Conservation (phyloP, 306 rosid genomes). For the Gynostemma pentaphyllum region DNA sequence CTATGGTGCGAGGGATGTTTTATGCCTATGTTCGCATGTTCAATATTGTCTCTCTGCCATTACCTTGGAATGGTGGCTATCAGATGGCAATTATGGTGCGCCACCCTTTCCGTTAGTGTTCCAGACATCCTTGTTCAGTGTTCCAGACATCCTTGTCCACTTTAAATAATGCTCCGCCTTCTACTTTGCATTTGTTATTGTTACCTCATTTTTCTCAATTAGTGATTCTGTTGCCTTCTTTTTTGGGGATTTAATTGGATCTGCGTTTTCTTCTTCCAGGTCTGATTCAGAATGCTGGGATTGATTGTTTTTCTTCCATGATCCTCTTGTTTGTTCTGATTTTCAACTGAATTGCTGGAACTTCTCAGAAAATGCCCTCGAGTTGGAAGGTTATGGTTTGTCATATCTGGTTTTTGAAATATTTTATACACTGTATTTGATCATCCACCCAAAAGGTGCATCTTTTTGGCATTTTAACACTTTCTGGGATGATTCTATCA, state of each 20-base stretch:
- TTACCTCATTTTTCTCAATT: not conserved
- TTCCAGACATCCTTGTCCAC: slow-evolving; percentile 10
- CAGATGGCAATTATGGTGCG: slow-evolving; percentile 22
- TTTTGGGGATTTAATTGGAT: not conserved
- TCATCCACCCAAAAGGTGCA: not conserved
- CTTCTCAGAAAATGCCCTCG: not conserved
- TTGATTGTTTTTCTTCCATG: not conserved
- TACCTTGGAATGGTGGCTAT: slow-evolving; percentile 15
- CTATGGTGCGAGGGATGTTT: slow-evolving; percentile 34
- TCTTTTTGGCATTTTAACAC: not conserved
- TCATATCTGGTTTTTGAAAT: slow-evolving; percentile 11
- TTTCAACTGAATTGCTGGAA: not conserved
- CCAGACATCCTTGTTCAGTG: slow-evolving; percentile 10
- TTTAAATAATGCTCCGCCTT: not conserved
- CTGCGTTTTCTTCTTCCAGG: not conserved
- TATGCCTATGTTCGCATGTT: slow-evolving; percentile 30
- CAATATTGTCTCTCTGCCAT: slow-evolving; percentile 23
- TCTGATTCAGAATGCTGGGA: not conserved
- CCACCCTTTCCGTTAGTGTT: slow-evolving; percentile 18
- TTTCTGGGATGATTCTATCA: not conserved
- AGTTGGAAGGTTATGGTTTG: slow-evolving; percentile 7
- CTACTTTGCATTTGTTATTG: not conserved
- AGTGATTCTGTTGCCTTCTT: not conserved
- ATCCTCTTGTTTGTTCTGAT: not conserved
- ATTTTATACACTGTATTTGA: not conserved